phyloP scores from a whole-genome alignment of 1,284 basidiomycete genomes.

The Microbotryum intermedium region DNA sequence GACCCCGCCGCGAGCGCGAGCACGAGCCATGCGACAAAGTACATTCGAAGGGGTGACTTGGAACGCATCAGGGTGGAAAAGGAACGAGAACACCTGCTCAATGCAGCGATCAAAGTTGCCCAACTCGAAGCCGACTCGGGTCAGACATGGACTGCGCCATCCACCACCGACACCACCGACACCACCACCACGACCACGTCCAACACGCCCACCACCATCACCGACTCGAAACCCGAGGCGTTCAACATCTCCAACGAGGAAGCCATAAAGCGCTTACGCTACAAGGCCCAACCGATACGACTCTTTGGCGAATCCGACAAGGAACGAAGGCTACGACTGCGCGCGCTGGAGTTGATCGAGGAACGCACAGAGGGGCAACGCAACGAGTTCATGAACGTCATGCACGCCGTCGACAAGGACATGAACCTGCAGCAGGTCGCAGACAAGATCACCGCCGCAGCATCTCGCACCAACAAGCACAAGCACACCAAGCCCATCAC shows the following conservation, averaged over 20 bases:
- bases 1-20: not conserved
- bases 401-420: conserved; percentile 76
- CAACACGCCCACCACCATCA: not conserved
- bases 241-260: conserved; percentile 95
- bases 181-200: not conserved
- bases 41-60: conserved; percentile 71
- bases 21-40: conserved; percentile 57
- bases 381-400: conserved; percentile 88
- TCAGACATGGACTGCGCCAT: not conserved
- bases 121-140: conserved; percentile 36
- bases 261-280: conserved; percentile 73
- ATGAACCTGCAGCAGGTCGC: conserved; percentile 57
- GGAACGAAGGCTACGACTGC: conserved; percentile 76
- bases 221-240: conserved; percentile 40
- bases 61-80: conserved; percentile 59
- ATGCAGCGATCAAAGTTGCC: conserved; percentile 25
- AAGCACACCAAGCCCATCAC: conserved; percentile 13
- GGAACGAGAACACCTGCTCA: conserved; percentile 40
- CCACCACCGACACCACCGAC: not conserved
- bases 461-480: conserved; percentile 25
- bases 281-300: conserved; percentile 87
- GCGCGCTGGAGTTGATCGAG: conserved; percentile 89
- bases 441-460: conserved; percentile 32
- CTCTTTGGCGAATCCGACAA: conserved; percentile 93
- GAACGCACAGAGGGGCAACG: conserved; percentile 58